Evolutionary conservation across 768 basidiomycete species (phyloP), one percentile per base, ranked within the genome.

Genomic region (Russula dissimulans): DNA sequence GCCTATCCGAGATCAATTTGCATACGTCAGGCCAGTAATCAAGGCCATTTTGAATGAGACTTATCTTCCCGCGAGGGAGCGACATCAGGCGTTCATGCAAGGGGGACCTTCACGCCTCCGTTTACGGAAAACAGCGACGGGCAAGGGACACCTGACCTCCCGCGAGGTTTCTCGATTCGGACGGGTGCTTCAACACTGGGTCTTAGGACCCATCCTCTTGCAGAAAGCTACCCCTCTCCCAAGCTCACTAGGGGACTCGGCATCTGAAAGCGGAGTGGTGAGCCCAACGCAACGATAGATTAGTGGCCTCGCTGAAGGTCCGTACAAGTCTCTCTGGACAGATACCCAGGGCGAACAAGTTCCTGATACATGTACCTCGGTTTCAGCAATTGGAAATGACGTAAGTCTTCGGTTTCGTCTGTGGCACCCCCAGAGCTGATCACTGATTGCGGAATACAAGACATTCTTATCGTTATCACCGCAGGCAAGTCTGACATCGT

Each of bases 11-110:
- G 71, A 79, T 42, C 87, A 91, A 64, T 81, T 91, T 57, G 77
- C 73, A 11, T 88, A 87, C 66, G 76, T 80, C 31, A 88, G 85
- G 61, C 82, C 82, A 1, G 75, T 89, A 14, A 71, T 91, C 45
- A 71, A 67, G 29, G 84, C 82, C 1, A 79, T 89, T 36, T 69
- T 91, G 38, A 78, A 77, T 38, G 79, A 79, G 36, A 65, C 68
- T 36, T 90, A 86, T 67, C 61, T 57, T 1, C 89, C 89, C 1
- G 80, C 81, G 2, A 67, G 62, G 57, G 65, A 65, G 31, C 76
- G 75, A 26, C 83, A 88, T 62, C 72, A 73, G 6, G 69, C 69
- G 0, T 90, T 85, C 64, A 78, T 90, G 68, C 77, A 72, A 56
- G 86, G 86, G 11, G 85, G 83, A 0, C 69, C 72, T 3, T 74